Conservation (phyloP, 345 rosid genomes). For the Corymbia maculata region DNA sequence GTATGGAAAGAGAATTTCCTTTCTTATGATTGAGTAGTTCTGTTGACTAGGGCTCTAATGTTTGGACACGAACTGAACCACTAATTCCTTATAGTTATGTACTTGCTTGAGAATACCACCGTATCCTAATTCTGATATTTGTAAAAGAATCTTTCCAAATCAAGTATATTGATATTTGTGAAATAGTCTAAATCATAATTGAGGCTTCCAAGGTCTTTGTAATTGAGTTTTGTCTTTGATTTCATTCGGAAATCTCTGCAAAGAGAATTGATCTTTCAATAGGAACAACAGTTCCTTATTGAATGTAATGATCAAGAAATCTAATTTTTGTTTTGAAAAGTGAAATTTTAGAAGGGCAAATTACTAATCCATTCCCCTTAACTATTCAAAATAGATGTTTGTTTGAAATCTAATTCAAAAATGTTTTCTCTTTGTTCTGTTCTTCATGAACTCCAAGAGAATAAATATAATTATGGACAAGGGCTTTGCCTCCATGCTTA, state of each 20-base stretch:
- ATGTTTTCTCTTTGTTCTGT: neutral
- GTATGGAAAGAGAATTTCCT: neutral
- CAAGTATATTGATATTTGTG: neutral
- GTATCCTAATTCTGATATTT: neutral
- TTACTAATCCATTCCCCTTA: neutral
- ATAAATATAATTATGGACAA: neutral
- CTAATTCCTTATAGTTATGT: neutral
- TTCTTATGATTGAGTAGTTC: neutral
- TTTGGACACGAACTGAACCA: neutral
- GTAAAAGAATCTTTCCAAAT: no score
- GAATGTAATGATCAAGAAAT: neutral
- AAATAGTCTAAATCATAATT: neutral
- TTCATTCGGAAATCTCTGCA: neutral
- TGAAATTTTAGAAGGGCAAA: neutral
- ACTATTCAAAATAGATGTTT: neutral
- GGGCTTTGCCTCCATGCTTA: neutral
- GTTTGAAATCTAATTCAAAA: neutral
- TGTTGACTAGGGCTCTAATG: neutral
- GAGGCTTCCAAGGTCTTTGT: fast-evolving
- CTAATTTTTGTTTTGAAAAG: neutral
- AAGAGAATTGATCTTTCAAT: neutral
- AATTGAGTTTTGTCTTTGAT: neutral
- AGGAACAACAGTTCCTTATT: neutral
- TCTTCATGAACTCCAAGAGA: neutral
- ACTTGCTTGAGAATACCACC: neutral